Conservation (phyloP, 2,329 filamentous ascomycete species). For the Zarea fungicola region DNA sequence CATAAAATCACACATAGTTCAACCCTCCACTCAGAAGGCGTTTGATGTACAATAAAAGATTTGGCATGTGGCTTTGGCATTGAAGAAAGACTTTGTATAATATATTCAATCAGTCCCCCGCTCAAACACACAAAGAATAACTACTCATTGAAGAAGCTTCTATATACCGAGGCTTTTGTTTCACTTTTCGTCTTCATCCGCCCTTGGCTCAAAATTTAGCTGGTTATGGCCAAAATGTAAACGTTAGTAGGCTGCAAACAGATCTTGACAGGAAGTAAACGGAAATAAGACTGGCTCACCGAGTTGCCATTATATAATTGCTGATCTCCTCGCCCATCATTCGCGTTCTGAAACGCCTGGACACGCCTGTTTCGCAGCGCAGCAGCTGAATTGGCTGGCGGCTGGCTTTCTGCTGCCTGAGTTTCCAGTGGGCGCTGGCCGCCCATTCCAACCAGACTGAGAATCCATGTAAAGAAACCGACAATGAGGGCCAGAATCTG, state of each 20-base stretch:
- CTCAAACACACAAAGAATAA: conserved; percentile 8
- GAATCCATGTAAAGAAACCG: conserved; percentile 23
- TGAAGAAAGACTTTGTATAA: conserved; percentile 20
- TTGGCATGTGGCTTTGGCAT: conserved; percentile 13
- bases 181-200: conserved; percentile 50
- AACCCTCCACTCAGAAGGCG: background rate
- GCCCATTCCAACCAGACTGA: conserved; percentile 25
- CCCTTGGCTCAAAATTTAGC: conserved; percentile 65
- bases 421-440: no score
- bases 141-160: no score
- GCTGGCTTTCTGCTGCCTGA: no score
- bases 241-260: no score
- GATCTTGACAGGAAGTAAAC: background rate
- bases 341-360: conserved; percentile 24
- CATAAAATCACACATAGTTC: no score
- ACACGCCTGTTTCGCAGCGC: conserved; percentile 20
- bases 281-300: conserved; percentile 43
- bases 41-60: conserved; percentile 3
- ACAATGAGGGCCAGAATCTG: no score
- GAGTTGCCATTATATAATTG: conserved; percentile 92
- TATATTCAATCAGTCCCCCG: conserved; percentile 15
- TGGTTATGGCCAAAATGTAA: conserved; percentile 31
- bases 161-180: background rate
- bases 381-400: conserved; percentile 1
- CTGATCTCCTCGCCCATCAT: conserved; percentile 50